Base-by-base conservation (phyloP, 768 basidiomycete species). In the Phaeotremella fagi region DNA sequence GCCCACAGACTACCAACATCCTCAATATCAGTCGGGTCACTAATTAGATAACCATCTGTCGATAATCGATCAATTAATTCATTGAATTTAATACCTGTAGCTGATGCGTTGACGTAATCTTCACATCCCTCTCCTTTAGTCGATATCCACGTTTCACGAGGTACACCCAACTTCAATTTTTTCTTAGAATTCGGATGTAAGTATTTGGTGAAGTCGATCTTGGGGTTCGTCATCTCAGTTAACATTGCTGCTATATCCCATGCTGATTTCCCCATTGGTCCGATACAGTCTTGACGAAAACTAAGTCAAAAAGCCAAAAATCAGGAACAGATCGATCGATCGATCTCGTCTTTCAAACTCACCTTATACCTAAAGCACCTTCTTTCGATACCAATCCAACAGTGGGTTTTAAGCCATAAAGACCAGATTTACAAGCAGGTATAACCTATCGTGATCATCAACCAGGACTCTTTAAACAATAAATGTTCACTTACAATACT, bases 321-420 rank as follows among this genome's bases (percentile, higher is more conserved):
- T 14, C 12, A 6, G 7, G 7, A 22, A 9, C 18, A 14, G 38
- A 9, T 20, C 12, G 18, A 11, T 41, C 9, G 12, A 20, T 48
- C 25, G 28, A 4, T 29, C 22, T 18, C 24, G 33, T 7, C 20
- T 7, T 33, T 29, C 15, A 27, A 36, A 11, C 50, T 51, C 25
- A 42, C 44, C 48, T 50, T 24, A 60, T 55, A 9, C 48, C 48
- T 1, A 60, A 45, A 14, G 54, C 50, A 27, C 54, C 58, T 3
- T 28, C 18, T 15, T 35, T 44, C 20, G 43, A 45, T 23, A 65
- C 44, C 24, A 59, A 43, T n/a, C 60, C 63, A 14, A 57, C 52
- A 0, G 63, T 65, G 11, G 63, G 63, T 48, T 61, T 61, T n/a
- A 65, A 45, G 9, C 56, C 63, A 45, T 65, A 65, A 6, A 65